These are phyloP conservation scores for Arachis stenosperma DNA, from an alignment of 306 rosid species.

Conservation along the genomic window DNA sequence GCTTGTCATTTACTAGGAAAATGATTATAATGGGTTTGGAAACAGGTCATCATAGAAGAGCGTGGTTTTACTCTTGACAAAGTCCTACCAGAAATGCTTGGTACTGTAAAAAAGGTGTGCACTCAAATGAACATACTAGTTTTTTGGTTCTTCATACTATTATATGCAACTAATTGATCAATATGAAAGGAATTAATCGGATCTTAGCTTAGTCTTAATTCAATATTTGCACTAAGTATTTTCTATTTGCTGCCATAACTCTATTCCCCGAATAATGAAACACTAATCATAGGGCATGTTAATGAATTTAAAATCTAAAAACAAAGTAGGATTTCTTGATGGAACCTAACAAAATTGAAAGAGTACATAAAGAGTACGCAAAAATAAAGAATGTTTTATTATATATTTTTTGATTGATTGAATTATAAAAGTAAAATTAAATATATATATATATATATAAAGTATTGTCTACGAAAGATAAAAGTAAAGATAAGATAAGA, in stretches of 20 bases:
- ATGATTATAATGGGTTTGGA: conserved; percentile 37
- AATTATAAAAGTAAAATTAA: no score
- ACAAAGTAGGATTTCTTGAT: no score
- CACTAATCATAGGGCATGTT: no score
- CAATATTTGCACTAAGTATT: background rate
- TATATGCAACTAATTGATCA: conserved; percentile 28
- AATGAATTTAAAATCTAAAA: no score
- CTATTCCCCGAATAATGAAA: background rate
- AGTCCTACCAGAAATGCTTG: conserved; percentile 79
- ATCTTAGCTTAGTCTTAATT: background rate
- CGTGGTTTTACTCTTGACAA: conserved; percentile 84
- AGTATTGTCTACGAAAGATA: no score
- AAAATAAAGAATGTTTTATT: no score
- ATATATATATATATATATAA: no score
- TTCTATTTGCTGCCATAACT: conserved; percentile 11
- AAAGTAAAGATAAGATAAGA: no score
- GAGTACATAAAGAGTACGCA: no score
- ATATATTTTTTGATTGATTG: no score
- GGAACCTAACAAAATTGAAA: no score
- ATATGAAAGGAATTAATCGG: no score
- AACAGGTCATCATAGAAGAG: conserved; percentile 79
- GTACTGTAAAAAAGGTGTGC: conserved; percentile 84
- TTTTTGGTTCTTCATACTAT: conserved; percentile 14
- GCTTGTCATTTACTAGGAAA: conserved; percentile 18
- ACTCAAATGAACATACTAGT: conserved; percentile 35